These are phyloP conservation scores for Beauveria medogensis DNA, from an alignment of 2,329 filamentous ascomycete genomes.

Conservation along the genomic window DNA sequence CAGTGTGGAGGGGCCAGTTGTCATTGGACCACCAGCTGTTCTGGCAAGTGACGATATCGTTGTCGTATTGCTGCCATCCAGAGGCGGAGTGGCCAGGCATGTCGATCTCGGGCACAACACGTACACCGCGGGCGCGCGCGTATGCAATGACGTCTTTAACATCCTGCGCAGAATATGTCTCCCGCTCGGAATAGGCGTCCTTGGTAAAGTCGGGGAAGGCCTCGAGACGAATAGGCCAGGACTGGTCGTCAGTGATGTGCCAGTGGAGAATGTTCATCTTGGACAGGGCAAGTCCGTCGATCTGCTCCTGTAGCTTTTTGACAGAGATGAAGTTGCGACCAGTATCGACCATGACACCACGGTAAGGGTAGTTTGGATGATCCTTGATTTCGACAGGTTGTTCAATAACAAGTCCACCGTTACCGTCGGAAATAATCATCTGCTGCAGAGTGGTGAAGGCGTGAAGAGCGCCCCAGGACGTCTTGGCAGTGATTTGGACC, in stretches of 20 bases:
- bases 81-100: constrained; percentile 51
- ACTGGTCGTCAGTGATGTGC: constrained; percentile 48
- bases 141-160: constrained; percentile 39
- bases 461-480: constrained; percentile 46
- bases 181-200: constrained; percentile 43
- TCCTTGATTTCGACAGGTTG: constrained; percentile 44
- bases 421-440: constrained; percentile 40
- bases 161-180: constrained; percentile 35
- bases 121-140: constrained; percentile 46
- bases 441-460: constrained; percentile 51
- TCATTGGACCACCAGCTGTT: constrained; percentile 56
- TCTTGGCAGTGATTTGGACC: constrained; percentile 39
- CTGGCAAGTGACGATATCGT: constrained; percentile 45
- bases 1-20: constrained; percentile 43
- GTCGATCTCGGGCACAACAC: constrained; percentile 53
- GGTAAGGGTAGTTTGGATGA: constrained; percentile 42
- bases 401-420: constrained; percentile 38
- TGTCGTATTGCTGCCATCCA: constrained; percentile 48
- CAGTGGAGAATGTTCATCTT: constrained; percentile 52
- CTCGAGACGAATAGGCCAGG: constrained; percentile 44
- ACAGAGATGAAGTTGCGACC: constrained; percentile 46
- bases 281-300: constrained; percentile 45
- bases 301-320: constrained; percentile 43
- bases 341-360: constrained; percentile 47
- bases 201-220: constrained; percentile 43